Conservation (phyloP, 1,139 yeast genomes). For the Candida frijolesensis region DNA sequence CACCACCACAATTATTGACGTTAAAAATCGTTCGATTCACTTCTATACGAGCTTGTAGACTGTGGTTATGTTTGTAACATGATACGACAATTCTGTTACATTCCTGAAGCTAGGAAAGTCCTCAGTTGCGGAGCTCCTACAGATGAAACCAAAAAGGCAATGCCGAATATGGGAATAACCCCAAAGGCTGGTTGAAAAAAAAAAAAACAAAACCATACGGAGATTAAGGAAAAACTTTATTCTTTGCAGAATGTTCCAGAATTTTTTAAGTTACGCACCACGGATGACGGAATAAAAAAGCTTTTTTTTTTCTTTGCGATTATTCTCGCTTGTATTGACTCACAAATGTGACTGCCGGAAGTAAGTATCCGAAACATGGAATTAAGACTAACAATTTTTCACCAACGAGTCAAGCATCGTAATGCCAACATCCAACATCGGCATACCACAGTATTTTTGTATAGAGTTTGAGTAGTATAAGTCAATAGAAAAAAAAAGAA, state of each 20-base stretch:
- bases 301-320: neutral
- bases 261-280: neutral
- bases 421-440: too few relatives aligned
- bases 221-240: neutral
- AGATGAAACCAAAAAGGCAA: neutral
- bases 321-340: neutral
- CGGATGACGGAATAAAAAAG: neutral
- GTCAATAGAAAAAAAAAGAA: too few relatives aligned
- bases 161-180: neutral
- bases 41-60: too few relatives aligned
- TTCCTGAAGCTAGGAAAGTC: neutral
- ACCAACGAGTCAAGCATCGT: too few relatives aligned
- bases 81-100: neutral
- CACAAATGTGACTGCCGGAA: neutral
- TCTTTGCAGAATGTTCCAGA: neutral
- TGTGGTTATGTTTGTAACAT: neutral
- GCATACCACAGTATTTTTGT: too few relatives aligned
- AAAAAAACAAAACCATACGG: neutral
- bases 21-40: too few relatives aligned
- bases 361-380: neutral
- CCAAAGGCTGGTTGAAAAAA: neutral
- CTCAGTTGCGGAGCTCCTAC: neutral
- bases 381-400: neutral
- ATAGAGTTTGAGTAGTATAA: too few relatives aligned
- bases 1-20: too few relatives aligned